Percentiles rank a stretch among this genome's conserved stretches.
These are phyloP conservation scores for Kickxella alabastrina DNA, from an alignment of 192 early-diverging fungal species.

Conservation along the genomic window DNA sequence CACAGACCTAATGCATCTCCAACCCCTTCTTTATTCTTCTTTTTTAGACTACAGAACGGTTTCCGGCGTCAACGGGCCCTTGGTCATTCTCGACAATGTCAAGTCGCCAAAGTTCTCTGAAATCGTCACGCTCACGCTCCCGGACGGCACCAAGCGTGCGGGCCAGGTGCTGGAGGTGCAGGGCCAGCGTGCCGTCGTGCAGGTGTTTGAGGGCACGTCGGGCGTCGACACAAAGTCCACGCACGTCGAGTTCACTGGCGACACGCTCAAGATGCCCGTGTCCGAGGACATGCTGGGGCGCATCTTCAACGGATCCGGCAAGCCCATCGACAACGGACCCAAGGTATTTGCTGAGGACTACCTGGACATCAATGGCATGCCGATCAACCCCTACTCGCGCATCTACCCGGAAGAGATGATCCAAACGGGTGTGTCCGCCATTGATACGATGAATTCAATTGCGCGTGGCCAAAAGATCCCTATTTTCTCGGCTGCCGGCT, in stretches of 20 bases:
- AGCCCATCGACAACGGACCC: slow-evolving; percentile 98
- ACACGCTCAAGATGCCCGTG: slow-evolving; percentile 94
- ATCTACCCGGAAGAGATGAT: slow-evolving; percentile 99
- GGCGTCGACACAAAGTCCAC: slow-evolving; percentile 97
- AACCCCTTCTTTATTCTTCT: too few species aligned
- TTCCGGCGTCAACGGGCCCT: slow-evolving; percentile 94
- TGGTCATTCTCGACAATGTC: slow-evolving; percentile 98
- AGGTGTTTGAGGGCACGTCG: slow-evolving; percentile 96
- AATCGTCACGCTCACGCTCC: slow-evolving; percentile 95
- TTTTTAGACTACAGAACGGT: slow-evolving; percentile 93
- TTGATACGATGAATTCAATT: slow-evolving; percentile 99
- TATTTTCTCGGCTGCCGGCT: slow-evolving; percentile 97
- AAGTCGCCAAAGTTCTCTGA: slow-evolving; percentile 98
- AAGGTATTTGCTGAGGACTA: slow-evolving; percentile 99
- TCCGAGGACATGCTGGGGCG: slow-evolving; percentile 99
- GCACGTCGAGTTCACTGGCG: slow-evolving; percentile 92
- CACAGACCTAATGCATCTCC: too few species aligned
- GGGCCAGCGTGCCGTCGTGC: slow-evolving; percentile 93
- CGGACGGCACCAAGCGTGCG: slow-evolving; percentile 90
- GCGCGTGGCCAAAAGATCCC: slow-evolving; percentile 99
- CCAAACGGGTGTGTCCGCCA: slow-evolving; percentile 98
- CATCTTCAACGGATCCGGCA: slow-evolving; percentile 99
- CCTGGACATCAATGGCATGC: slow-evolving; percentile 80
- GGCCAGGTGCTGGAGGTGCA: slow-evolving; percentile 98
- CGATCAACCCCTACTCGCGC: slow-evolving; percentile 99